phyloP scores from a whole-genome alignment of 495 filamentous ascomycete genomes.

The Aspergillus funiculosus region DNA sequence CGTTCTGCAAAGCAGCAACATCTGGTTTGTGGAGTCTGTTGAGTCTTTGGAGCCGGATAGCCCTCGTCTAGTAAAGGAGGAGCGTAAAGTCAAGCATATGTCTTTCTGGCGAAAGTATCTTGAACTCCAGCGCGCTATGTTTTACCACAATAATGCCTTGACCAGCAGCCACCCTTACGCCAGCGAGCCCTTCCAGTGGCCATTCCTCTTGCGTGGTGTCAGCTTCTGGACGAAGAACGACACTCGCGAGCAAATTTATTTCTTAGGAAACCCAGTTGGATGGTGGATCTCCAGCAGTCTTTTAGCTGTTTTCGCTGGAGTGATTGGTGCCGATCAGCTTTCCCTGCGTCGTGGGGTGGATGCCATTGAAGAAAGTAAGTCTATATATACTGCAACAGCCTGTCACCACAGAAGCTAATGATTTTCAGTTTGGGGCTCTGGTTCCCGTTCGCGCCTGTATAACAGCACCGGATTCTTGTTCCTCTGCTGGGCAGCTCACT shows the following conservation, averaged over 20 bases:
- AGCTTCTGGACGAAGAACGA: constrained; percentile 99
- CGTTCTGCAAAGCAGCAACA: constrained; percentile 77
- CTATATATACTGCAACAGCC: not conserved
- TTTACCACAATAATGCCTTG: constrained; percentile 97
- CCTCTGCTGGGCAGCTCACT: constrained; percentile 74
- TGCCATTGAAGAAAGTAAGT: constrained; percentile 89
- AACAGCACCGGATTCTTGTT: constrained; percentile 99
- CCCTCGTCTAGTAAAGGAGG: constrained; percentile 62
- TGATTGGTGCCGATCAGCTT: constrained; percentile 87
- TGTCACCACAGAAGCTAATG: constrained; percentile 6
- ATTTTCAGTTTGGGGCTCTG: constrained; percentile 47
- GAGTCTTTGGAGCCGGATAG: constrained; percentile 65
- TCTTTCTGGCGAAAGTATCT: constrained; percentile 93
- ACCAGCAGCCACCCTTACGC: constrained; percentile 96
- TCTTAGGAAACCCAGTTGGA: constrained; percentile 92
- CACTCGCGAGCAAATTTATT: constrained; percentile 95
- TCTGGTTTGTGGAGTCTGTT: constrained; percentile 92
- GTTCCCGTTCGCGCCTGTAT: constrained; percentile 87
- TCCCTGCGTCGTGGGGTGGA: constrained; percentile 88
- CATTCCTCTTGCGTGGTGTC: constrained; percentile 91
- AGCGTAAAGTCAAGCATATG: constrained; percentile 70
- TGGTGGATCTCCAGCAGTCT: constrained; percentile 96
- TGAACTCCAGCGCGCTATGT: constrained; percentile 96
- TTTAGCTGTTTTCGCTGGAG: constrained; percentile 87
- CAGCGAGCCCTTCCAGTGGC: constrained; percentile 93